These are phyloP conservation scores for Blastomyces silverae DNA, from an alignment of 2,329 filamentous ascomycete genomes.

Conservation along the genomic window DNA sequence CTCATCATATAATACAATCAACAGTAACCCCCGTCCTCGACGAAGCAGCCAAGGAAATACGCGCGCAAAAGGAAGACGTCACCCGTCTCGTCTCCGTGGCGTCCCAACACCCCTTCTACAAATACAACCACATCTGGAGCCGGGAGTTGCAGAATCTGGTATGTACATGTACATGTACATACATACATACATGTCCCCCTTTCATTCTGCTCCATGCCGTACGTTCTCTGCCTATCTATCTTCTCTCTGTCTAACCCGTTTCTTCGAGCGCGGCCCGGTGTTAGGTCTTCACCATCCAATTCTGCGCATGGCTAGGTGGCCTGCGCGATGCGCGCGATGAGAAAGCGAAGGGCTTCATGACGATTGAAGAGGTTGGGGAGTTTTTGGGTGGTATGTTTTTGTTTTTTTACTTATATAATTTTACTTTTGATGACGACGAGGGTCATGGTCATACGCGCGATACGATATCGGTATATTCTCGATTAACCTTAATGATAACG, in stretches of 20 bases:
- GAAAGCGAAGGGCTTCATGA: conserved; percentile 60
- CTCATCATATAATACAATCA: neutral
- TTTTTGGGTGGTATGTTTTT: conserved; percentile 60
- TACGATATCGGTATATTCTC: neutral
- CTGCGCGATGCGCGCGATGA: conserved; percentile 51
- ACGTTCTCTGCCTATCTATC: too few species aligned
- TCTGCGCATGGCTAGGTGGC: conserved; percentile 74
- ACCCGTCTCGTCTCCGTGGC: conserved; percentile 64
- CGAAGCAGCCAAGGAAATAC: conserved; percentile 63
- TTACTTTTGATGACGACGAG: too few species aligned
- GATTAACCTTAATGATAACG: neutral
- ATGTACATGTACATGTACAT: conserved; percentile 30
- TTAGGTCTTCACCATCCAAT: conserved; percentile 53
- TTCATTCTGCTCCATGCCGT: too few species aligned
- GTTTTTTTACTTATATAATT: neutral
- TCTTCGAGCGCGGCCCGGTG: conserved; percentile 1
- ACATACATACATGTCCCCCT: conserved; percentile 29
- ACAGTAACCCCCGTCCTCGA: conserved; percentile 62
- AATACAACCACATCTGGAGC: conserved; percentile 87
- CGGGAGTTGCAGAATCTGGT: conserved; percentile 73
- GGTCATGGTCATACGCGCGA: too few species aligned
- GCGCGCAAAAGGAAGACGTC: conserved; percentile 64
- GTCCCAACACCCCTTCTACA: conserved; percentile 91
- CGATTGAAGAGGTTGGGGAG: conserved; percentile 77
- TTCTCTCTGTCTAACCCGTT: neutral